Evolutionary conservation across 768 basidiomycete genomes (phyloP).

Genomic region (Tricholomella constricta): DNA sequence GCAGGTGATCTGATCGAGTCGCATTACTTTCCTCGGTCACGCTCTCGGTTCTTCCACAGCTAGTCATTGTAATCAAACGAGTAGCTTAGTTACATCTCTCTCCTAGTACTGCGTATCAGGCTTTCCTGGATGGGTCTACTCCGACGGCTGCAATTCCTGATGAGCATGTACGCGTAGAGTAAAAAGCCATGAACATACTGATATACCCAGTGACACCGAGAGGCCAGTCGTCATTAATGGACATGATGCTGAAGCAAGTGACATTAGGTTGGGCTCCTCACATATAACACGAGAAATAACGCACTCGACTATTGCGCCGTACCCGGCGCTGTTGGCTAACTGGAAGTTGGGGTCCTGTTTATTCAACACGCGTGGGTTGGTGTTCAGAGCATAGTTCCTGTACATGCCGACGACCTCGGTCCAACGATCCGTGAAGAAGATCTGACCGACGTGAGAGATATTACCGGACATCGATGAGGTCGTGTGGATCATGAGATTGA

Average conservation of each 20-base stretch:
- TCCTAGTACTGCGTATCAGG: no score
- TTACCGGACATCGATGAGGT: constrained; percentile 15
- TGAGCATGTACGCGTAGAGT: not conserved
- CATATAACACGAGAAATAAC: not conserved
- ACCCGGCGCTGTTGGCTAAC: constrained; percentile 25
- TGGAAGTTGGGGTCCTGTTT: constrained; percentile 23
- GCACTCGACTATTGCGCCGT: constrained; percentile 32
- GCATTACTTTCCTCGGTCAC: not conserved
- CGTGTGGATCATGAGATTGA: constrained; percentile 20
- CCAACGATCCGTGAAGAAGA: constrained; percentile 24
- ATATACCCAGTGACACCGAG: constrained; percentile 33
- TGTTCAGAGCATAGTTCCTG: constrained; percentile 19
- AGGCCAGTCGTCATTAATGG: constrained; percentile 31
- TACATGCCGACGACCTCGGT: constrained; percentile 22
- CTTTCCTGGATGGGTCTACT: constrained; percentile 26
- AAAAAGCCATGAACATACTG: constrained; percentile 20
- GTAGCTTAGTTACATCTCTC: no score
- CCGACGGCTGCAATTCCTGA: constrained; percentile 26
- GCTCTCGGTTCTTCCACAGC: no score
- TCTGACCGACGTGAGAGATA: constrained; percentile 19
- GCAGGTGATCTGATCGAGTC: not conserved
- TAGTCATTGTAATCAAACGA: no score
- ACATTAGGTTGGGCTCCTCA: not conserved
- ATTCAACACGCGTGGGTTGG: constrained; percentile 22
- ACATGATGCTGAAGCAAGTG: constrained; percentile 20